A percentile compares a stretch with the other conserved stretches of the same genome.
Conservation (phyloP, 139 green algal species). For the Haematococcus lacustris region DNA sequence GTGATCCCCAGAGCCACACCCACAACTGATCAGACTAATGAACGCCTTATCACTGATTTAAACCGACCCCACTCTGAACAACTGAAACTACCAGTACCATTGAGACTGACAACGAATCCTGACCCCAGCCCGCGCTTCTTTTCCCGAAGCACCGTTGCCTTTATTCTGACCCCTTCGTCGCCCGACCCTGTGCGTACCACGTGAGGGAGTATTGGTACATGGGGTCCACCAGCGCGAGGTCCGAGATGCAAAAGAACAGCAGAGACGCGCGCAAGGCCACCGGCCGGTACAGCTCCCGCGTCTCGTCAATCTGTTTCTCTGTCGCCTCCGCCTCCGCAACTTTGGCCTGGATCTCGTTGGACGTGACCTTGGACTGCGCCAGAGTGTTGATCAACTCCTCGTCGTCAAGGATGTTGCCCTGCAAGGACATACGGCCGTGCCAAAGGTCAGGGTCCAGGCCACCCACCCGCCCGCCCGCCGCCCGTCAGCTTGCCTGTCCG, state of each 20-base stretch:
- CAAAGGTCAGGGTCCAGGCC: background rate
- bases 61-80: no score
- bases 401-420: slow-evolving; percentile 73
- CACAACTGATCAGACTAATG: no score
- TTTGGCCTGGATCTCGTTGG: slow-evolving; percentile 59
- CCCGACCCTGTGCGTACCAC: no score
- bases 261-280: slow-evolving; percentile 58
- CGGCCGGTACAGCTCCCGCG: slow-evolving; percentile 63
- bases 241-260: slow-evolving; percentile 76
- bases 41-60: no score
- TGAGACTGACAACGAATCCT: no score
- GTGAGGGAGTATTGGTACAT: slow-evolving; percentile 76
- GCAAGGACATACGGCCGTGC: background rate
- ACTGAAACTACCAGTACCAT: no score
- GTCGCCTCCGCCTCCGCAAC: slow-evolving; percentile 67
- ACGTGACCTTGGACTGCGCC: slow-evolving; percentile 66
- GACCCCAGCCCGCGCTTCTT: no score
- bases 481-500: background rate
- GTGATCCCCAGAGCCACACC: no score
- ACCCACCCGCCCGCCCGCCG: no score
- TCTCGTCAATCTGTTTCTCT: slow-evolving; percentile 62
- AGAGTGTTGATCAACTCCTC: slow-evolving; percentile 76
- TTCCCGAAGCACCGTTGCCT: no score
- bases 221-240: slow-evolving; percentile 67
- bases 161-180: no score